phyloP scores from a whole-genome alignment of 177 flowering plant genomes.

The Vitis hybrid region DNA sequence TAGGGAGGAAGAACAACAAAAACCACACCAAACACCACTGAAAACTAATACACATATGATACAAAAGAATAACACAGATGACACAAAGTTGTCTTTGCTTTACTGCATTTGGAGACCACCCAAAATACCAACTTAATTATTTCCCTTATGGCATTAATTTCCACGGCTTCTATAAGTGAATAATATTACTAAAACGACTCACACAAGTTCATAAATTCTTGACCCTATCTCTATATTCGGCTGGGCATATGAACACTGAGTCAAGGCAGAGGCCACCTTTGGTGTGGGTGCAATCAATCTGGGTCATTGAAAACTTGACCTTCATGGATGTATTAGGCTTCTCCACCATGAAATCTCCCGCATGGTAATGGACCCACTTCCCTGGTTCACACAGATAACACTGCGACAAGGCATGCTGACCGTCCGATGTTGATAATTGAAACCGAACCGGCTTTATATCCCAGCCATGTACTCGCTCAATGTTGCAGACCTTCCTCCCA shows the following conservation, averaged over 20 bases:
- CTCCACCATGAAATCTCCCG: slow-evolving; percentile 43
- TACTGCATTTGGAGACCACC: too few relatives aligned
- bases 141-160: too few relatives aligned
- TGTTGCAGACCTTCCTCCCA: slow-evolving; percentile 28
- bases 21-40: too few relatives aligned
- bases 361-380: slow-evolving; percentile 43
- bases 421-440: slow-evolving; percentile 33
- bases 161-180: too few relatives aligned
- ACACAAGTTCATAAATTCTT: not conserved
- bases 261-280: slow-evolving; percentile 57
- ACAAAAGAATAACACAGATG: too few relatives aligned
- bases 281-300: slow-evolving; percentile 58
- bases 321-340: slow-evolving; percentile 14
- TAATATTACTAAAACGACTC: too few relatives aligned
- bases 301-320: slow-evolving; percentile 53
- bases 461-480: slow-evolving; percentile 57
- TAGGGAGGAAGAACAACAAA: too few relatives aligned
- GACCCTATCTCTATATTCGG: slow-evolving; percentile 19
- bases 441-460: slow-evolving; percentile 46
- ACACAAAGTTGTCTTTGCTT: too few relatives aligned
- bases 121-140: too few relatives aligned
- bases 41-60: too few relatives aligned
- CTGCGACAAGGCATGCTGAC: slow-evolving; percentile 28
- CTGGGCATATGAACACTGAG: slow-evolving; percentile 37
- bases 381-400: slow-evolving; percentile 33